phyloP scores from a whole-genome alignment of 2,329 filamentous ascomycete genomes.

The Arthrobotrys musiformis region DNA sequence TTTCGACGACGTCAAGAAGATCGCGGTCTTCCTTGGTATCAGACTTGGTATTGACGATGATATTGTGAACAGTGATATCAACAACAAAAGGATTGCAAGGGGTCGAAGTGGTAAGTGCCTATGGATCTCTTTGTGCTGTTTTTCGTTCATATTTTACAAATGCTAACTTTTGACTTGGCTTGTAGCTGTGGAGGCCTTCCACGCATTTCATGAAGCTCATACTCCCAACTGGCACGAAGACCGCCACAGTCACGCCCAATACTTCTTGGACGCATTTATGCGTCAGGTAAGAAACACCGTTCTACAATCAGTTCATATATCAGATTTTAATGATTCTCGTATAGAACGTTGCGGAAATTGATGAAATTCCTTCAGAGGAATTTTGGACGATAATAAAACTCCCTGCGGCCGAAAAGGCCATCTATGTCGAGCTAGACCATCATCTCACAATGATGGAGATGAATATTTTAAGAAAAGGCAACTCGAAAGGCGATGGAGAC shows the following conservation, averaged over 20 bases:
- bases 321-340: not conserved
- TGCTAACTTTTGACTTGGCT: not conserved
- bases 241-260: slow-evolving; percentile 68
- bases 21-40: slow-evolving; percentile 69
- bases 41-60: slow-evolving; percentile 69
- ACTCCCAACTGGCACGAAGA: slow-evolving; percentile 68
- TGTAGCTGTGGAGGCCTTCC: slow-evolving; percentile 68
- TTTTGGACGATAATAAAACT: slow-evolving; percentile 65
- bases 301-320: not conserved
- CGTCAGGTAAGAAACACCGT: slow-evolving; percentile 56
- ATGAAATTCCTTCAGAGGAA: slow-evolving; percentile 65
- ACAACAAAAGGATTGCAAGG: slow-evolving; percentile 63
- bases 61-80: slow-evolving; percentile 65
- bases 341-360: slow-evolving; percentile 64
- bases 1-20: slow-evolving; percentile 71
- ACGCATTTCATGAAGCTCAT: slow-evolving; percentile 66
- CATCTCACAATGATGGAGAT: slow-evolving; percentile 68
- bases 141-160: not conserved
- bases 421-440: slow-evolving; percentile 70
- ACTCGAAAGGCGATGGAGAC: slow-evolving; percentile 62
- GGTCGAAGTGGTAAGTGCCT: slow-evolving; percentile 64
- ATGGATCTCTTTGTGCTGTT: not conserved
- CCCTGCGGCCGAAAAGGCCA: slow-evolving; percentile 65
- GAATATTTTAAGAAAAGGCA: slow-evolving; percentile 61
- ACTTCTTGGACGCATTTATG: slow-evolving; percentile 66